Conservation (phyloP, 176 grass and related monocot species). For the Carex cristatella region DNA sequence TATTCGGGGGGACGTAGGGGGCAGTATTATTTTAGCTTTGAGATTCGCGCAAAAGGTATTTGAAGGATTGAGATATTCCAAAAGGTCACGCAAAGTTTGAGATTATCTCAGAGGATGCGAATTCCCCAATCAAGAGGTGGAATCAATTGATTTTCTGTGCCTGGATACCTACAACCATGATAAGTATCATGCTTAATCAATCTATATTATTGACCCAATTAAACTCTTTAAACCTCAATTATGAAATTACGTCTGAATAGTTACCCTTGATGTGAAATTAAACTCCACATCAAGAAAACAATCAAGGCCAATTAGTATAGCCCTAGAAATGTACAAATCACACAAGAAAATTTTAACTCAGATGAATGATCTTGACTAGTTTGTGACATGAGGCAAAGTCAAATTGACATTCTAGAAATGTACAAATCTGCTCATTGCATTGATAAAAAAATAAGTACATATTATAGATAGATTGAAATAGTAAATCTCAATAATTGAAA, state of each 20-base stretch:
- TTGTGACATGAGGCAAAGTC: not conserved
- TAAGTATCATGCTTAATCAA: not conserved
- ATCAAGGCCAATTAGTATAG: not conserved
- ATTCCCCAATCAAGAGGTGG: constrained; percentile 88
- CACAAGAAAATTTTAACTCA: too few relatives aligned
- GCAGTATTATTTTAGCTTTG: too few relatives aligned
- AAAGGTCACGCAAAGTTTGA: too few relatives aligned
- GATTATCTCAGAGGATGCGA: constrained; percentile 23
- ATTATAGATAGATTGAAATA: not conserved
- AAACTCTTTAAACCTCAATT: not conserved
- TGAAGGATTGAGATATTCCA: too few relatives aligned
- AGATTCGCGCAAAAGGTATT: too few relatives aligned
- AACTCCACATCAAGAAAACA: not conserved
- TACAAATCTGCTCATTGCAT: not conserved
- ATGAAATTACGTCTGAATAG: not conserved
- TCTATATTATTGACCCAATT: not conserved
- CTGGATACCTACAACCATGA: constrained; percentile 69
- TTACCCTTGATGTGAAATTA: not conserved
- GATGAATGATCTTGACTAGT: not conserved
- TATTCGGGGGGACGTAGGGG: too few relatives aligned
- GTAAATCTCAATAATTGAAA: not conserved
- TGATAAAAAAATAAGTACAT: not conserved
- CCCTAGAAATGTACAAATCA: not conserved
- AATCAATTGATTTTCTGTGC: constrained; percentile 58
- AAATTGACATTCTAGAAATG: not conserved